phyloP scores from a whole-genome alignment of 208 protist genomes.

The Crithidia bombi region DNA sequence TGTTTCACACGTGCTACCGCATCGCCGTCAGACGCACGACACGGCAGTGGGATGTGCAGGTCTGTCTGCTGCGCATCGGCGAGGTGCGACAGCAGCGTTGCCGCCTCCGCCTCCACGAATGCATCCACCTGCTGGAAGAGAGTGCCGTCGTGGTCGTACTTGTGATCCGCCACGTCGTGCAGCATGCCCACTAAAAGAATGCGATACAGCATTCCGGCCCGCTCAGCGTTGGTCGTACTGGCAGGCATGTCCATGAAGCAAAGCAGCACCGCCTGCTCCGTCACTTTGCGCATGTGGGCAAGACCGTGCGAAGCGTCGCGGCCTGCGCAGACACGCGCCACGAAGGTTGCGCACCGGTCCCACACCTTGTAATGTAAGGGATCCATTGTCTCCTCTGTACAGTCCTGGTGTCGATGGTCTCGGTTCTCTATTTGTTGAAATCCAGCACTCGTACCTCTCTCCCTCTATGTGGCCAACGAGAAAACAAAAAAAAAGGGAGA shows the following conservation, averaged over 20 bases:
- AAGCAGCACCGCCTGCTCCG: conserved; percentile 66
- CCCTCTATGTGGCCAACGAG: too few species aligned
- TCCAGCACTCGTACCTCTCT: too few species aligned
- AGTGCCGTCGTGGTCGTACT: conserved; percentile 66
- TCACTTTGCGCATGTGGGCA: conserved; percentile 79
- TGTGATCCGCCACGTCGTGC: conserved; percentile 90
- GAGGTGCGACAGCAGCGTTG: background rate
- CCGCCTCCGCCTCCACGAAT: conserved; percentile 40
- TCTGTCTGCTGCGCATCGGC: background rate
- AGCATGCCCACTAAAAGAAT: conserved; percentile 87
- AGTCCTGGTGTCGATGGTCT: too few species aligned
- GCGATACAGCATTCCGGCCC: conserved; percentile 37
- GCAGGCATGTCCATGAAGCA: conserved; percentile 47
- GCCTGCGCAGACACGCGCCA: conserved; percentile 52
- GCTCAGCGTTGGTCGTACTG: background rate
- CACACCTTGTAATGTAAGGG: conserved; percentile 59
- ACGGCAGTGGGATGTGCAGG: conserved; percentile 12
- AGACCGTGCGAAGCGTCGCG: conserved; percentile 81
- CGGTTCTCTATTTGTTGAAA: too few species aligned
- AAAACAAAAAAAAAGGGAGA: too few species aligned
- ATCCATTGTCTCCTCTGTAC: conserved; percentile 2
- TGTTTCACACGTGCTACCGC: background rate
- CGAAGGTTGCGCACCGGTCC: conserved; percentile 66
- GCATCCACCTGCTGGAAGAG: conserved; percentile 37
- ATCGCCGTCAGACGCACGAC: background rate